Percentiles rank a stretch among this genome's conserved stretches.
Conservation (phyloP, 129 eudicot genomes). For the Saposhnikovia divaricata region DNA sequence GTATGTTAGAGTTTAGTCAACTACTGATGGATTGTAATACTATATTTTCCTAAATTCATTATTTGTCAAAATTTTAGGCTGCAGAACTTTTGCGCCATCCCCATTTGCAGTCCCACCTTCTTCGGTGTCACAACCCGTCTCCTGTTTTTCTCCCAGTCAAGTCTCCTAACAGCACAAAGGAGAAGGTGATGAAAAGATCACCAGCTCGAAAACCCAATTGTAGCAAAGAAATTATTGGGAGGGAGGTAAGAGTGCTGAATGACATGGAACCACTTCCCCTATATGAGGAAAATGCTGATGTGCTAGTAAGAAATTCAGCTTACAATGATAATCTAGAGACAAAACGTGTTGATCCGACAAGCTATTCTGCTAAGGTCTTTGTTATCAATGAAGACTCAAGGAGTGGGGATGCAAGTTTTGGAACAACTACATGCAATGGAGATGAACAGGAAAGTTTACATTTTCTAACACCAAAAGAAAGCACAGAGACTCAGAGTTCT, state of each 20-base stretch:
- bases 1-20: not conserved
- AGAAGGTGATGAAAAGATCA: conserved; percentile 36
- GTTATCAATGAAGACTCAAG: conserved; percentile 55
- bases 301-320: conserved; percentile 26
- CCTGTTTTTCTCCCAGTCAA: conserved; percentile 82
- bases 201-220: conserved; percentile 38
- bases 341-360: conserved; percentile 89
- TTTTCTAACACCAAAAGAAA: conserved; percentile 34
- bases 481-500: conserved; percentile 19
- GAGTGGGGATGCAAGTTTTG: conserved; percentile 41
- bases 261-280: conserved; percentile 27
- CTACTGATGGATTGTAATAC: not conserved
- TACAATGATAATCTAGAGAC: conserved; percentile 59
- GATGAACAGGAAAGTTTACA: conserved; percentile 39
- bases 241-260: conserved; percentile 37
- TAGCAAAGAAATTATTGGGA: conserved; percentile 32
- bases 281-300: conserved; percentile 21
- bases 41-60: conserved; percentile 14
- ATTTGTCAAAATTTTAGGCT: conserved; percentile 44
- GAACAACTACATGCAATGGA: conserved; percentile 32
- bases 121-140: conserved; percentile 56
- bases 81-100: conserved; percentile 92
- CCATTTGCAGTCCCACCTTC: conserved; percentile 82
- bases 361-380: conserved; percentile 48
- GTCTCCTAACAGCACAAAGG: conserved; percentile 65